phyloP scores from a whole-genome alignment of 2,329 filamentous ascomycete genomes.

The Hyphodiscus sp. region DNA sequence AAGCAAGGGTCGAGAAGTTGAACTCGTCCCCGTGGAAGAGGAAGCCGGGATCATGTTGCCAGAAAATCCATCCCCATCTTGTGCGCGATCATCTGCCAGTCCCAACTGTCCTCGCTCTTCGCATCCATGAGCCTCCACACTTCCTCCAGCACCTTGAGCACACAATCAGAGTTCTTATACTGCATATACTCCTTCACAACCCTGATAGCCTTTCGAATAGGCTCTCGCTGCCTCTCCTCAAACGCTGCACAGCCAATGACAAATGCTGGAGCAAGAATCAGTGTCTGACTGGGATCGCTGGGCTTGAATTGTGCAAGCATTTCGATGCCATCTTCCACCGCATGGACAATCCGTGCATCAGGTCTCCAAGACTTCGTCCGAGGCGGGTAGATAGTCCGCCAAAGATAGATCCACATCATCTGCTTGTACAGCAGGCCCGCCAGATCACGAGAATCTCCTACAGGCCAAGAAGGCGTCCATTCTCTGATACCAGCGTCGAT shows the following conservation, averaged over 20 bases:
- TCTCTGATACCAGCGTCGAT: slow-evolving; percentile 69
- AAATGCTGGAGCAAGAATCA: slow-evolving; percentile 54
- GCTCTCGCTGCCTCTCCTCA: slow-evolving; percentile 43
- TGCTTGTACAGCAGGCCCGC: slow-evolving; percentile 56
- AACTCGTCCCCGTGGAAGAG: not conserved
- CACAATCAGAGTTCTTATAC: slow-evolving; percentile 50
- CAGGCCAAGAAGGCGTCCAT: slow-evolving; percentile 62
- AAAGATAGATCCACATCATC: slow-evolving; percentile 60
- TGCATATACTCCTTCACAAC: slow-evolving; percentile 53
- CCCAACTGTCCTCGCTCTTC: slow-evolving; percentile 54
- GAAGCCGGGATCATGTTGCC: slow-evolving; percentile 21
- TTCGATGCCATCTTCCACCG: slow-evolving; percentile 50
- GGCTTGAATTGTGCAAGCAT: slow-evolving; percentile 50
- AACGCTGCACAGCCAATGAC: slow-evolving; percentile 57
- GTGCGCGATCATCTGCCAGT: slow-evolving; percentile 54
- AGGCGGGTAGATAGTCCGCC: slow-evolving; percentile 55
- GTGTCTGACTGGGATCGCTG: slow-evolving; percentile 51
- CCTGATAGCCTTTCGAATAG: slow-evolving; percentile 43
- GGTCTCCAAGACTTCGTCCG: slow-evolving; percentile 26
- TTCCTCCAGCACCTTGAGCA: slow-evolving; percentile 47
- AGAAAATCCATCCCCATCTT: slow-evolving; percentile 50
- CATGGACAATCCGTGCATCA: slow-evolving; percentile 45
- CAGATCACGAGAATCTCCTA: slow-evolving; percentile 49
- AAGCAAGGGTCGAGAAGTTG: not conserved
- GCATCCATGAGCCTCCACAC: slow-evolving; percentile 54